A percentile compares a stretch with the other conserved stretches of the same genome.
Evolutionary conservation across 257 asterid species (phyloP).

Genomic region (Ilex asprella): DNA sequence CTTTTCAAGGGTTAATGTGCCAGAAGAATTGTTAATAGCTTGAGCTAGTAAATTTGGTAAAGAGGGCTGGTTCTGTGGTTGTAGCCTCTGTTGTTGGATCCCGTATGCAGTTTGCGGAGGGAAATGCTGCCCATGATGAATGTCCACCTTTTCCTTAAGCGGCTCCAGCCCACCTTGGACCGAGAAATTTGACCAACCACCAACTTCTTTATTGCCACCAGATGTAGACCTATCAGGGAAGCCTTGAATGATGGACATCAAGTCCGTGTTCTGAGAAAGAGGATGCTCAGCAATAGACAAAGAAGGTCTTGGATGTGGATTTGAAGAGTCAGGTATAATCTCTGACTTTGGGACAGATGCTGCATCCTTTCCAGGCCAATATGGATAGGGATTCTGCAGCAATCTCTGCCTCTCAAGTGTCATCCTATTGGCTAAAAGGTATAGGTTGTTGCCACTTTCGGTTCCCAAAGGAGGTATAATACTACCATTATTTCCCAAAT

Average conservation of each 20-base stretch:
- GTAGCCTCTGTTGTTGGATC: slow-evolving; percentile 61
- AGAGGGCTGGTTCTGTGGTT: slow-evolving; percentile 41
- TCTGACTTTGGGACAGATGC: slow-evolving; percentile 32
- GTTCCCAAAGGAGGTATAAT: slow-evolving; percentile 40
- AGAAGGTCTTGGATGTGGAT: slow-evolving; percentile 39
- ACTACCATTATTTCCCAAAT: background rate
- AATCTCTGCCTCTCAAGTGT: slow-evolving; percentile 83
- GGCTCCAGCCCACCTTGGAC: slow-evolving; percentile 55
- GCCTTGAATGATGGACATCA: slow-evolving; percentile 54
- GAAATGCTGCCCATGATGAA: slow-evolving; percentile 48
- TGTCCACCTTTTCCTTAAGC: slow-evolving; percentile 62
- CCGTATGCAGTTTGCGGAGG: slow-evolving; percentile 63
- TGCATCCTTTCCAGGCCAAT: slow-evolving; percentile 40
- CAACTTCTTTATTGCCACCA: slow-evolving; percentile 35
- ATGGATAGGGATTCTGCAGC: slow-evolving; percentile 45
- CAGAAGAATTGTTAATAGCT: slow-evolving; percentile 47
- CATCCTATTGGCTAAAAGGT: slow-evolving; percentile 56
- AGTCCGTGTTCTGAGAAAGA: slow-evolving; percentile 55
- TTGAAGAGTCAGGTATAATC: slow-evolving; percentile 37
- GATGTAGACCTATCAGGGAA: slow-evolving; percentile 45
- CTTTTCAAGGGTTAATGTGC: slow-evolving; percentile 47
- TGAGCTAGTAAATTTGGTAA: slow-evolving; percentile 40
- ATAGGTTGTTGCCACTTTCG: slow-evolving; percentile 47
- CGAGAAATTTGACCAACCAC: slow-evolving; percentile 72
- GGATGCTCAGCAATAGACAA: slow-evolving; percentile 48